Conservation (phyloP, 768 basidiomycete genomes). For the Artomyces pyxidatus region DNA sequence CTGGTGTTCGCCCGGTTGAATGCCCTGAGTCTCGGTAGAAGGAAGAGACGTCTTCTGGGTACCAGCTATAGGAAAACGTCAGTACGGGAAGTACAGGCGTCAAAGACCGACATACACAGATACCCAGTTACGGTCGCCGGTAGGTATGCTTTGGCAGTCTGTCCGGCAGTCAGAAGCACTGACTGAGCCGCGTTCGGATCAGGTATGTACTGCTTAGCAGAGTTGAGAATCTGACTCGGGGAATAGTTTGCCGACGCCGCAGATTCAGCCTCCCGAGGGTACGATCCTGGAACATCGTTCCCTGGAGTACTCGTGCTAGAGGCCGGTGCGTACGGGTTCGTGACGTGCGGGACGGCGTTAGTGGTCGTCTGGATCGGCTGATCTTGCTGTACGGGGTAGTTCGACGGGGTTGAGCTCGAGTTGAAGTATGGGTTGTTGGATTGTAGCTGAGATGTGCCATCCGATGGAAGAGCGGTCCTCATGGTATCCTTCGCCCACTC, state of each 20-base stretch:
- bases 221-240: not conserved
- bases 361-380: conserved; percentile 10
- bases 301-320: conserved; percentile 7
- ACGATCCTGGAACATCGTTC: conserved; percentile 8
- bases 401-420: not conserved
- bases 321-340: not conserved
- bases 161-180: not conserved
- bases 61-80: not conserved
- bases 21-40: conserved; percentile 26
- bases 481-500: not conserved
- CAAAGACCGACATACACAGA: not conserved
- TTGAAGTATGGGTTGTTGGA: not conserved
- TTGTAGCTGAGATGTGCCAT: not conserved
- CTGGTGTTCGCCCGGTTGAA: conserved; percentile 23
- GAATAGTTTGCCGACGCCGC: not conserved
- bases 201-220: not conserved
- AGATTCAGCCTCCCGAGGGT: conserved; percentile 2
- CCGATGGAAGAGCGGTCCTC: not conserved
- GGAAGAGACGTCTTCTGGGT: conserved; percentile 24
- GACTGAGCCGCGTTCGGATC: not conserved
- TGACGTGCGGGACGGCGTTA: not conserved
- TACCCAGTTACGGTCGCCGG: not conserved
- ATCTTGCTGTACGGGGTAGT: not conserved
- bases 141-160: not conserved
- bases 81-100: not conserved